Evolutionary conservation across 2,329 filamentous ascomycete genomes (phyloP).

Genomic region (Cryoendolithus antarcticus): DNA sequence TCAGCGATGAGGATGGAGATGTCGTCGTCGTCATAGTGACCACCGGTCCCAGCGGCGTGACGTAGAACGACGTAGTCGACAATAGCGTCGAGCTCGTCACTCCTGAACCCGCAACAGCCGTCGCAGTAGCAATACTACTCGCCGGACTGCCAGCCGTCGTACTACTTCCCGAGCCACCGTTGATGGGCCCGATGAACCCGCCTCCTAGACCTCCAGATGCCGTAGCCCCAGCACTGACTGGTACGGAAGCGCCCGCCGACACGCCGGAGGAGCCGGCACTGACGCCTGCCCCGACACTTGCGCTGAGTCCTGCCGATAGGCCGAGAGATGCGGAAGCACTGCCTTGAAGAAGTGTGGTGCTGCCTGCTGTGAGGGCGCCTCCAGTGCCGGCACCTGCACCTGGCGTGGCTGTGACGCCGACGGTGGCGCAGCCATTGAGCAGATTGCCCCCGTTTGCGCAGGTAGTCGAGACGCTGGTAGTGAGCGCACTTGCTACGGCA

Average conservation of each 20-base stretch:
- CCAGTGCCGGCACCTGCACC: not conserved
- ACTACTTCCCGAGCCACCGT: too few relatives aligned
- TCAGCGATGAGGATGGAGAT: constrained; percentile 7
- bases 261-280: constrained; percentile 4
- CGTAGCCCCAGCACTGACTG: too few relatives aligned
- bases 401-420: constrained; percentile 1
- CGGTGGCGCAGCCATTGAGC: constrained; percentile 6
- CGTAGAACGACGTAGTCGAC: not conserved
- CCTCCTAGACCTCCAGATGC: too few relatives aligned
- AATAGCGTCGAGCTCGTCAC: not conserved
- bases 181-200: too few relatives aligned
- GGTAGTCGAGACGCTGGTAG: not conserved
- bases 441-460: constrained; percentile 7
- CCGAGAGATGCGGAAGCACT: constrained; percentile 1
- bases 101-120: constrained; percentile 1
- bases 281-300: constrained; percentile 1
- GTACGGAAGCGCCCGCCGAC: too few relatives aligned
- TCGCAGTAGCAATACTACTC: not conserved
- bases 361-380: not conserved
- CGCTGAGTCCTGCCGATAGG: constrained; percentile 1
- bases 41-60: not conserved
- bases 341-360: constrained; percentile 4
- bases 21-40: constrained; percentile 4
- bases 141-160: too few relatives aligned
- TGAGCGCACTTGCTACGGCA: too few relatives aligned